phyloP scores from a whole-genome alignment of 139 green algal species.

The Chlorella sorokiniana region DNA sequence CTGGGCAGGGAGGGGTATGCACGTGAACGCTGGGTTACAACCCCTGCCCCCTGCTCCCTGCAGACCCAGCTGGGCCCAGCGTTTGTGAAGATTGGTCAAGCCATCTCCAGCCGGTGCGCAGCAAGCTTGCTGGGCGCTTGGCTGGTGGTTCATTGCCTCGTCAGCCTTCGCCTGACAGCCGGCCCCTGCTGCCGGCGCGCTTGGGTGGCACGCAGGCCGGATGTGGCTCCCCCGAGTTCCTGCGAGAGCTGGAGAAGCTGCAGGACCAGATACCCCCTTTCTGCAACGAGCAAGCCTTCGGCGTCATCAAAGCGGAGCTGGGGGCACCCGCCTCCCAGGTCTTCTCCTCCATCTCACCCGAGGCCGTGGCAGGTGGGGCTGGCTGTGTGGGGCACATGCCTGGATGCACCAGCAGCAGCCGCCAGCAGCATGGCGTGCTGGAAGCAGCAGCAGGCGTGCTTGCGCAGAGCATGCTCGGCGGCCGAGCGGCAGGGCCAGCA shows the following conservation, averaged over 20 bases:
- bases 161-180: background rate
- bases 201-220: slow-evolving; percentile 57
- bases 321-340: slow-evolving; percentile 52
- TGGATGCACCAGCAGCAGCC: too few relatives aligned
- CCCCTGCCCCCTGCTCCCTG: too few relatives aligned
- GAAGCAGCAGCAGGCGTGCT: too few relatives aligned
- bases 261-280: slow-evolving; percentile 90
- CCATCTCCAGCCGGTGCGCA: slow-evolving; percentile 30
- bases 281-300: slow-evolving; percentile 44
- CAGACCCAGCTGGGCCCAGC: slow-evolving; percentile 78
- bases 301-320: slow-evolving; percentile 72
- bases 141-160: background rate
- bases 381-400: background rate
- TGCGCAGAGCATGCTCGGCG: too few relatives aligned
- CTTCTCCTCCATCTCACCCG: slow-evolving; percentile 67
- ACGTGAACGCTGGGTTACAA: too few relatives aligned
- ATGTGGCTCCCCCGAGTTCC: slow-evolving; percentile 83
- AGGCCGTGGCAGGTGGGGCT: slow-evolving; percentile 65
- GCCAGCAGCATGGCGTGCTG: too few relatives aligned
- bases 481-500: too few relatives aligned
- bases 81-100: slow-evolving; percentile 91
- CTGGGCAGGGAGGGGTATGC: too few relatives aligned
- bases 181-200: background rate
- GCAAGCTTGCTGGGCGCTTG: background rate
- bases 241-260: slow-evolving; percentile 80